Evolutionary conservation across 2,329 filamentous ascomycete genomes (phyloP).

Genomic region (Aspergillus jensenii): DNA sequence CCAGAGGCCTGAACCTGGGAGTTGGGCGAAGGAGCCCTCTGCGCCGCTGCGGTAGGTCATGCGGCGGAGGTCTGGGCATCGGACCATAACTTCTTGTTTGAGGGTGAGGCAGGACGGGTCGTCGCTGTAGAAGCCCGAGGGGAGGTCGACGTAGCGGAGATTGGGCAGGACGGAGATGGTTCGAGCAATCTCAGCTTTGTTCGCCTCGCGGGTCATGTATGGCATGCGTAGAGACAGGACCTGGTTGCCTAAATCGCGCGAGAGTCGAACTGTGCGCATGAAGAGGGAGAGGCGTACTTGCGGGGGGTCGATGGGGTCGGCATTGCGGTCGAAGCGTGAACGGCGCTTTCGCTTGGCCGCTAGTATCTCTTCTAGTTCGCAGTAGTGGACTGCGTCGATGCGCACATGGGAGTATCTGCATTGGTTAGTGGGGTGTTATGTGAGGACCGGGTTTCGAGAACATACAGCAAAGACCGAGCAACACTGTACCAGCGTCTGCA

Average conservation of each 20-base stretch:
- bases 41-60: conserved; percentile 82
- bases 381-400: conserved; percentile 94
- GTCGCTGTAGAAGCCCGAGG: conserved; percentile 81
- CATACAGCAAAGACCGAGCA: conserved; percentile 61
- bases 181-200: conserved; percentile 78
- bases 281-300: conserved; percentile 74
- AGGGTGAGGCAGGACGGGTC: conserved; percentile 73
- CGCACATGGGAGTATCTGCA: conserved; percentile 81
- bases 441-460: conserved; percentile 8
- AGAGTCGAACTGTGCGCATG: conserved; percentile 77
- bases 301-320: conserved; percentile 76
- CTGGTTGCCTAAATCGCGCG: conserved; percentile 65
- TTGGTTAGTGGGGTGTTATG: conserved; percentile 11
- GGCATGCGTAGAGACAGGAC: conserved; percentile 84
- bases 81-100: conserved; percentile 78
- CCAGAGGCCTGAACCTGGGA: conserved; percentile 57
- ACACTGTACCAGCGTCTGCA: conserved; percentile 68
- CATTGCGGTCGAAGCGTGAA: conserved; percentile 72
- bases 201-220: conserved; percentile 91
- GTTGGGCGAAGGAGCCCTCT: conserved; percentile 71
- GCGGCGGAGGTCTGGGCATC: conserved; percentile 80
- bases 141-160: conserved; percentile 84
- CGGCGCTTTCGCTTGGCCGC: conserved; percentile 75
- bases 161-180: conserved; percentile 83
- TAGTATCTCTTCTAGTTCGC: conserved; percentile 78